These are phyloP conservation scores for Phialophora verrucosa DNA, from an alignment of 2,329 filamentous ascomycete genomes.

Conservation along the genomic window DNA sequence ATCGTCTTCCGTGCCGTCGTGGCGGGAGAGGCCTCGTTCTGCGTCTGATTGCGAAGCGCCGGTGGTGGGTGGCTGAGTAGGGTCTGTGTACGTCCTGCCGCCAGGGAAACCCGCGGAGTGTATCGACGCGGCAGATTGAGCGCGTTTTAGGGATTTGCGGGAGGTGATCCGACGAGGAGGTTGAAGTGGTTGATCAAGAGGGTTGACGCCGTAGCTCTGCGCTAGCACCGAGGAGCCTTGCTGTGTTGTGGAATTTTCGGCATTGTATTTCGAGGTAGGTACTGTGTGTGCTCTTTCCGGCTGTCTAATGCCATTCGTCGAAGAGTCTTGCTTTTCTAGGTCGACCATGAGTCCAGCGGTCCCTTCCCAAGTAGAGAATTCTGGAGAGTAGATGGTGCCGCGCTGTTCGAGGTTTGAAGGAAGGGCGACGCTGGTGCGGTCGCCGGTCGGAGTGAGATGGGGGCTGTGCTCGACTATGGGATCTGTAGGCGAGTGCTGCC, in stretches of 20 bases:
- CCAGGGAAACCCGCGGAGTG: conserved; percentile 47
- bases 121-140: conserved; percentile 49
- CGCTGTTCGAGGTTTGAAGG: conserved; percentile 50
- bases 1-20: conserved; percentile 55
- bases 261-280: conserved; percentile 33
- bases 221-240: conserved; percentile 33
- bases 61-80: conserved; percentile 39
- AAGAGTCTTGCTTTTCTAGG: conserved; percentile 28
- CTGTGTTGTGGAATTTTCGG: conserved; percentile 17
- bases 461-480: conserved; percentile 55
- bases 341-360: conserved; percentile 31
- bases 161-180: conserved; percentile 39
- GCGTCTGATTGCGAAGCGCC: conserved; percentile 36
- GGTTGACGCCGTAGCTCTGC: conserved; percentile 37
- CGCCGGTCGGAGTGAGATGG: conserved; percentile 40
- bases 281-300: conserved; percentile 28
- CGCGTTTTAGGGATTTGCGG: conserved; percentile 42
- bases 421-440: conserved; percentile 59
- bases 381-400: conserved; percentile 43
- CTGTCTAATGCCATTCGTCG: conserved; percentile 27
- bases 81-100: conserved; percentile 38
- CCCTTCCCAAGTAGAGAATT: conserved; percentile 12
- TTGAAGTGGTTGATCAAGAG: conserved; percentile 38
- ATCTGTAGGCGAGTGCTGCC: conserved; percentile 56
- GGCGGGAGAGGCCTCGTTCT: conserved; percentile 20